Evolutionary conservation across 1,284 basidiomycete species (phyloP).

Genomic region (Apiotrichum sp.): DNA sequence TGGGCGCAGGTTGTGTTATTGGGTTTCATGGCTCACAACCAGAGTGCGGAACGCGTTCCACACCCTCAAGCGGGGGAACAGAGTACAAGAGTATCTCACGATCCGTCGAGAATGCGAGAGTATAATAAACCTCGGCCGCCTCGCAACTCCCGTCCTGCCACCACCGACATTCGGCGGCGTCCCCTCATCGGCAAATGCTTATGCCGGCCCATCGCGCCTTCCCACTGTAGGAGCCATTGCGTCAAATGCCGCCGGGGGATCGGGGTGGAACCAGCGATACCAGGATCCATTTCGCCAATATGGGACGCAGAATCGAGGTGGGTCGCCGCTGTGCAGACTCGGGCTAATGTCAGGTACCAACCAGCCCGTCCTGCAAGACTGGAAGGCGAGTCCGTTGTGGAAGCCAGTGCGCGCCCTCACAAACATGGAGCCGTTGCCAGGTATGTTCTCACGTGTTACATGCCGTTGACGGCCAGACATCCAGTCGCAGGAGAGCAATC

Average conservation of each 20-base stretch:
- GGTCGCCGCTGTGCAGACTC: not conserved
- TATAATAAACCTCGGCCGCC: slow-evolving; percentile 5
- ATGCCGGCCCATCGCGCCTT: not conserved
- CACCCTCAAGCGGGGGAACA: slow-evolving; percentile 17
- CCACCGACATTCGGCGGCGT: slow-evolving; percentile 21
- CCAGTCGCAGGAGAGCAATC: slow-evolving; percentile 24
- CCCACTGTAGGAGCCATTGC: not conserved
- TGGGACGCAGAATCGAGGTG: not conserved
- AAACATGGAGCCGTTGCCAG: slow-evolving; percentile 34
- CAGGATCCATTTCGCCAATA: not conserved
- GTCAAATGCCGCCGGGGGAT: not conserved
- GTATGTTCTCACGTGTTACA: slow-evolving; percentile 13
- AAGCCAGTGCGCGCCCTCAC: slow-evolving; percentile 42
- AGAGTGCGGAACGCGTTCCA: slow-evolving; percentile 25
- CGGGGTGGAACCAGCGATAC: not conserved
- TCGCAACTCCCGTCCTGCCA: slow-evolving; percentile 1
- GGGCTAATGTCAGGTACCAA: not conserved
- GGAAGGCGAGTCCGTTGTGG: slow-evolving; percentile 45
- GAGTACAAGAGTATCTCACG: slow-evolving; percentile 14
- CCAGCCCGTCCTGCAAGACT: slow-evolving; percentile 25
- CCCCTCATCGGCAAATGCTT: slow-evolving; percentile 1
- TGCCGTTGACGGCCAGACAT: slow-evolving; percentile 22
- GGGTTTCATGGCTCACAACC: not conserved
- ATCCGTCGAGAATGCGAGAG: slow-evolving; percentile 22
- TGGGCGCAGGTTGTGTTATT: not conserved